A percentile compares a stretch with the other conserved stretches of the same genome.
Evolutionary conservation across 2,329 filamentous ascomycete species (phyloP).

Genomic region (Colletotrichum musae): DNA sequence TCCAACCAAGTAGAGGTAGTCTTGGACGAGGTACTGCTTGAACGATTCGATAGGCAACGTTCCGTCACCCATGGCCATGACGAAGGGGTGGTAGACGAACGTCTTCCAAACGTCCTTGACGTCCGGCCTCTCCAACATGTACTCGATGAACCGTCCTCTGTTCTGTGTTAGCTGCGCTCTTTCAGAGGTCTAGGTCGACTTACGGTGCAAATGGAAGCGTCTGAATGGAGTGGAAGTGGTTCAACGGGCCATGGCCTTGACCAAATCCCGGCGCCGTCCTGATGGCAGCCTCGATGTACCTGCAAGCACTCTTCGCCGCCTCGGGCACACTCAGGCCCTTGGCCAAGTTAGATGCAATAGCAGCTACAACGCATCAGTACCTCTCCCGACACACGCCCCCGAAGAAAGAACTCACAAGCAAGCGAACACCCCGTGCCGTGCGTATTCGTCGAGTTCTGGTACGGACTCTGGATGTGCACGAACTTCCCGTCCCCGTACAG

Average conservation of each 20-base stretch:
- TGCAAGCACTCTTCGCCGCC: constrained; percentile 77
- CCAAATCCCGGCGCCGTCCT: constrained; percentile 74
- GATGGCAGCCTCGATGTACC: constrained; percentile 81
- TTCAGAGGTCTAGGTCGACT: constrained; percentile 42
- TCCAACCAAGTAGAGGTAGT: constrained; percentile 88
- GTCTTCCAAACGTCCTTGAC: constrained; percentile 81
- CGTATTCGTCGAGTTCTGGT: constrained; percentile 82
- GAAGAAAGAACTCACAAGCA: constrained; percentile 74
- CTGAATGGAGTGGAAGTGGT: constrained; percentile 83
- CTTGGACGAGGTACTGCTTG: constrained; percentile 91
- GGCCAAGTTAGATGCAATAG: constrained; percentile 81
- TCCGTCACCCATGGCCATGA: constrained; percentile 81
- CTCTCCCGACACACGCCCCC: no score
- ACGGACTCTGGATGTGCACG: constrained; percentile 78
- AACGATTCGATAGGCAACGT: constrained; percentile 83
- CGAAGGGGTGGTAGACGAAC: constrained; percentile 88
- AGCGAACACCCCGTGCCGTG: constrained; percentile 96
- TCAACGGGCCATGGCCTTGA: constrained; percentile 79
- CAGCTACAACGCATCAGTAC: constrained; percentile 63
- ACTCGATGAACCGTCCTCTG: constrained; percentile 86
- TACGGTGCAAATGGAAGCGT: constrained; percentile 77
- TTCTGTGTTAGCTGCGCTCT: constrained; percentile 29
- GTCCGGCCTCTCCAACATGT: constrained; percentile 81
- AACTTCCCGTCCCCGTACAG: constrained; percentile 73
- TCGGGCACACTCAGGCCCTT: constrained; percentile 68